Conservation (phyloP, 805 yeast genomes). For the Tetrapisispora phaffii region DNA sequence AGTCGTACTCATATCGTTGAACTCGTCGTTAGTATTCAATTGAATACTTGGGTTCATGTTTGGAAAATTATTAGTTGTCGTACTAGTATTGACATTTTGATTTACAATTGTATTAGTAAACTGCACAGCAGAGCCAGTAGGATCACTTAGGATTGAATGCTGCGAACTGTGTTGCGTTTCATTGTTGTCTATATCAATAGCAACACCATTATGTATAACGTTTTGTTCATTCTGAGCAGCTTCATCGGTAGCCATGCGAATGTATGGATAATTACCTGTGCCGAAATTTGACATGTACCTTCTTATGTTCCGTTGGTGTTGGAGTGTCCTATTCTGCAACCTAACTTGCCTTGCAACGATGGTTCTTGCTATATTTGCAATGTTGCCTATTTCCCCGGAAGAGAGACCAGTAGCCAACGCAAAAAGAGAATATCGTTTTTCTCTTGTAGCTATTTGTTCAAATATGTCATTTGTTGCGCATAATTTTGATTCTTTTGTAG, state of each 20-base stretch:
- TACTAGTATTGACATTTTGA: too few relatives aligned
- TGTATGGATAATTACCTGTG: neutral
- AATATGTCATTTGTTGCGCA: neutral
- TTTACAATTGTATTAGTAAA: neutral
- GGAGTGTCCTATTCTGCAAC: constrained; percentile 5
- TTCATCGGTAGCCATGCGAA: neutral
- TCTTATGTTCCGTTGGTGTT: neutral
- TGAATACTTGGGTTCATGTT: neutral
- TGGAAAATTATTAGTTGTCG: neutral
- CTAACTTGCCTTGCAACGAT: constrained; percentile 13
- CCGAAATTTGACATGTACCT: neutral
- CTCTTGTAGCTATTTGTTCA: constrained; percentile 10
- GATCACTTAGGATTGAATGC: neutral
- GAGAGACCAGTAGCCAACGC: constrained; percentile 18
- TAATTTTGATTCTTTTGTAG: neutral
- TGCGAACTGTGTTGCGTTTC: neutral
- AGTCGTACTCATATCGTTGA: neutral
- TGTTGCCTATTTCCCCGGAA: constrained; percentile 14
- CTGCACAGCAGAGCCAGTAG: neutral
- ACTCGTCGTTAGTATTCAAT: neutral
- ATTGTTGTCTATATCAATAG: neutral
- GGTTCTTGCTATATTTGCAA: constrained; percentile 22
- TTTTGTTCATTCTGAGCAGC: neutral
- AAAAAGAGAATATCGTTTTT: constrained; percentile 10
- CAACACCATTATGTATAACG: too few relatives aligned